A percentile compares a stretch with the other conserved stretches of the same genome.
phyloP scores from a whole-genome alignment of 345 rosid genomes.

The Adansonia digitata region DNA sequence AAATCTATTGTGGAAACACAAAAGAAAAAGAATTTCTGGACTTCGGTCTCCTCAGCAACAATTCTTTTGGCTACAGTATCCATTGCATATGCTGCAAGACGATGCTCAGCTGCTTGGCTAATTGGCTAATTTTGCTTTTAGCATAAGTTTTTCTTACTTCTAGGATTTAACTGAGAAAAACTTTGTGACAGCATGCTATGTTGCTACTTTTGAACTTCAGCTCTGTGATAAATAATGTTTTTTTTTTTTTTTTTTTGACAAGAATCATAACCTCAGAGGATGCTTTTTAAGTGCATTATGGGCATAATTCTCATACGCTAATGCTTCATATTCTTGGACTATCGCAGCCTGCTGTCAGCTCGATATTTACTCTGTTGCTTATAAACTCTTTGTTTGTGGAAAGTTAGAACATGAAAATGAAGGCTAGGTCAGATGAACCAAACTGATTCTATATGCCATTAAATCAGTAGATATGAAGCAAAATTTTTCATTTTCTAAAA shows the following conservation, averaged over 20 bases:
- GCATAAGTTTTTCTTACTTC: conserved; percentile 8
- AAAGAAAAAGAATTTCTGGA: conserved; percentile 58
- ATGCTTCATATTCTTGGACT: not conserved
- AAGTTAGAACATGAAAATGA: not conserved
- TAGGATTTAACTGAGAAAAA: conserved; percentile 2
- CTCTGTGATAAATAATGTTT: conserved; percentile 7
- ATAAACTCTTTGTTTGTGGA: not conserved
- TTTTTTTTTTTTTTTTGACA: too few species aligned
- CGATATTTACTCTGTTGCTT: not conserved
- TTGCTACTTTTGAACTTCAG: conserved; percentile 5
- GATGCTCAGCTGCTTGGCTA: conserved; percentile 30
- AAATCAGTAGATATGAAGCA: not conserved
- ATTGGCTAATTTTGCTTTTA: not conserved
- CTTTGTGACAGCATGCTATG: conserved; percentile 6
- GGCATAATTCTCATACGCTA: not conserved
- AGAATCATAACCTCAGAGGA: not conserved
- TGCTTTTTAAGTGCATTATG: conserved; percentile 11
- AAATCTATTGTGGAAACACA: conserved; percentile 43
- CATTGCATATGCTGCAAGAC: conserved; percentile 51
- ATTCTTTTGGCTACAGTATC: conserved; percentile 59
- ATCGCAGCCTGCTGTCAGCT: not conserved
- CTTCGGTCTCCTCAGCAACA: conserved; percentile 57
- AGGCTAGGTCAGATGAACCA: not conserved
- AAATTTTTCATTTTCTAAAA: not conserved
- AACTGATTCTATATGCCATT: not conserved